Percentiles rank a stretch among this genome's conserved stretches.
These are phyloP conservation scores for Chiua sp. DNA, from an alignment of 1,284 basidiomycete genomes.

Conservation along the genomic window DNA sequence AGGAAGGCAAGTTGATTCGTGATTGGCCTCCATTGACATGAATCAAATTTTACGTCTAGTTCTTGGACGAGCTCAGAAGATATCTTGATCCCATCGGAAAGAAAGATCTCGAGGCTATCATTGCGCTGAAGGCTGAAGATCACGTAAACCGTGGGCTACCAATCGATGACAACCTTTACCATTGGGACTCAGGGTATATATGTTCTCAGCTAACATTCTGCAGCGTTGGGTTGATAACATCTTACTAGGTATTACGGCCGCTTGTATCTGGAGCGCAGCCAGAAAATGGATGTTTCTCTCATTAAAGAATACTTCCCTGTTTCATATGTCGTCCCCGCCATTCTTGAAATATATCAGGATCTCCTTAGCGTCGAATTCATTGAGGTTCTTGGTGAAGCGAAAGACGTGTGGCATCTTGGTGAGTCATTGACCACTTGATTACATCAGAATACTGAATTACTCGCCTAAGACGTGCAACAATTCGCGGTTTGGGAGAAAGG, in stretches of 20 bases:
- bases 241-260: constrained; percentile 66
- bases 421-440: constrained; percentile 19
- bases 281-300: constrained; percentile 73
- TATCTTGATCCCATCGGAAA: constrained; percentile 76
- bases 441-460: not conserved
- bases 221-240: not conserved
- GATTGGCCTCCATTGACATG: not conserved
- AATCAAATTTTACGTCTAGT: constrained; percentile 39
- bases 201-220: not conserved
- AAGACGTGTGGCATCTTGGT: constrained; percentile 75
- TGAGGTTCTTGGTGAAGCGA: constrained; percentile 58
- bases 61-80: constrained; percentile 73
- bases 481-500: constrained; percentile 84
- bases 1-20: constrained; percentile 48
- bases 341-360: constrained; percentile 82
- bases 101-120: constrained; percentile 68
- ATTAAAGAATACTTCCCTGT: constrained; percentile 91
- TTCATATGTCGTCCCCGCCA: constrained; percentile 76
- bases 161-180: constrained; percentile 72
- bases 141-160: constrained; percentile 60
- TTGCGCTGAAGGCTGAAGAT: constrained; percentile 77
- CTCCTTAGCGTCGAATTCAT: constrained; percentile 78
- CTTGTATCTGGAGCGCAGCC: constrained; percentile 67
- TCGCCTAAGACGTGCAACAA: constrained; percentile 69
- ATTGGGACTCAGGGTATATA: constrained; percentile 64